phyloP scores from a whole-genome alignment of 202 grass and related monocot genomes.

The Bolboschoenoplectus hybrid region DNA sequence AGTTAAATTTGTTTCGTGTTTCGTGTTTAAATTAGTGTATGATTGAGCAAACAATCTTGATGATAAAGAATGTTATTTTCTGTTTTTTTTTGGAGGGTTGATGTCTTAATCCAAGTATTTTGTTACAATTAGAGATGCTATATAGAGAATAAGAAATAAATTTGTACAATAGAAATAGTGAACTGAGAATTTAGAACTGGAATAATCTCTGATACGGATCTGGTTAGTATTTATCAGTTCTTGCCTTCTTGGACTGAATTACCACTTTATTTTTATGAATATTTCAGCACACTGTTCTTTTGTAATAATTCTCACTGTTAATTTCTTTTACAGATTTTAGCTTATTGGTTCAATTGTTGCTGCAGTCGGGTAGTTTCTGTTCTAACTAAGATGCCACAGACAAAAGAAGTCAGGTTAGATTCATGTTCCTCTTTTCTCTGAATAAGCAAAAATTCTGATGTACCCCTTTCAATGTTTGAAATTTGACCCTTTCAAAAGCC shows the following conservation, averaged over 20 bases:
- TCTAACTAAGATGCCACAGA: conserved; percentile 67
- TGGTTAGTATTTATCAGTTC: background rate
- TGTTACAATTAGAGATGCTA: background rate
- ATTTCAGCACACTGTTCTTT: background rate
- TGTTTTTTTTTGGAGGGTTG: background rate
- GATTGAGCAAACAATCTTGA: background rate
- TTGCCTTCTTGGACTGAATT: background rate
- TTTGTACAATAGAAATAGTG: background rate
- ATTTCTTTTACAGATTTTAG: conserved; percentile 21
- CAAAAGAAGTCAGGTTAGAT: conserved; percentile 95
- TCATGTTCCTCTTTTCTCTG: background rate
- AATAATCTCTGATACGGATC: background rate
- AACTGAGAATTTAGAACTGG: background rate
- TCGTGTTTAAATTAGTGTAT: background rate
- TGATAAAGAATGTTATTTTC: background rate
- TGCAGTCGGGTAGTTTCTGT: background rate
- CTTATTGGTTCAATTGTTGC: background rate
- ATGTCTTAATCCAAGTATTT: background rate
- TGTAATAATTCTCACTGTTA: conserved; percentile 28
- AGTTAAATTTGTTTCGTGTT: background rate
- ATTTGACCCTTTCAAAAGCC: background rate
- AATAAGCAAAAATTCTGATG: background rate
- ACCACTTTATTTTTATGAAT: conserved; percentile 7
- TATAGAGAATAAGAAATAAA: background rate
- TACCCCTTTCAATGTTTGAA: background rate